phyloP scores from a whole-genome alignment of 2,329 filamentous ascomycete species.

The Furcasterigmium sp. region DNA sequence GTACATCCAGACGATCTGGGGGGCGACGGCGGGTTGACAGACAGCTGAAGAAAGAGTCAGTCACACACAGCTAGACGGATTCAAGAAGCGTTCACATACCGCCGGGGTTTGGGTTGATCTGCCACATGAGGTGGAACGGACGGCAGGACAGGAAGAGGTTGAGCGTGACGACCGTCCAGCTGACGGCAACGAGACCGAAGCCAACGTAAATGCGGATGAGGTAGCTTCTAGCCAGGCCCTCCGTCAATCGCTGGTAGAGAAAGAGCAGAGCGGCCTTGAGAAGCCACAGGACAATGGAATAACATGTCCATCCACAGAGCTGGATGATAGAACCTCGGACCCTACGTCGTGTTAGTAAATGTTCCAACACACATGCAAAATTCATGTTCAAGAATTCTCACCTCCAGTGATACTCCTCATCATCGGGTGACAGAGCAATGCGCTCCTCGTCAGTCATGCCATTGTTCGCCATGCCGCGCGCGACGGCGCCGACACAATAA shows the following conservation, averaged over 20 bases:
- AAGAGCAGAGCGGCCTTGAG: constrained; percentile 49
- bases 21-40: constrained; percentile 13
- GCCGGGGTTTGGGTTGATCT: constrained; percentile 53
- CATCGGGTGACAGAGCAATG: constrained; percentile 31
- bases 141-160: constrained; percentile 48
- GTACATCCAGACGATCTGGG: constrained; percentile 11
- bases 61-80: neutral
- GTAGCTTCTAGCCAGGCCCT: constrained; percentile 19
- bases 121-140: constrained; percentile 50
- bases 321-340: constrained; percentile 48
- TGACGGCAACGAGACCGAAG: constrained; percentile 40
- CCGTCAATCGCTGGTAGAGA: constrained; percentile 33
- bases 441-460: constrained; percentile 48
- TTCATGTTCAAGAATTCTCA: constrained; percentile 1
- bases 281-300: constrained; percentile 45
- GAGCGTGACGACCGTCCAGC: constrained; percentile 43
- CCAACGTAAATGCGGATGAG: constrained; percentile 41
- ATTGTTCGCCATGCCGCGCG: constrained; percentile 50
- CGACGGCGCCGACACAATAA: constrained; percentile 43
- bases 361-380: no score
- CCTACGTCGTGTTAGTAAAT: no score
- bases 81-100: constrained; percentile 27
- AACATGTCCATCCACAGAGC: constrained; percentile 48
- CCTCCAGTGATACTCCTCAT: constrained; percentile 37
- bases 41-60: constrained; percentile 7